phyloP scores from a whole-genome alignment of 148 eudicot genomes.

The Rhododendron griersonianum region DNA sequence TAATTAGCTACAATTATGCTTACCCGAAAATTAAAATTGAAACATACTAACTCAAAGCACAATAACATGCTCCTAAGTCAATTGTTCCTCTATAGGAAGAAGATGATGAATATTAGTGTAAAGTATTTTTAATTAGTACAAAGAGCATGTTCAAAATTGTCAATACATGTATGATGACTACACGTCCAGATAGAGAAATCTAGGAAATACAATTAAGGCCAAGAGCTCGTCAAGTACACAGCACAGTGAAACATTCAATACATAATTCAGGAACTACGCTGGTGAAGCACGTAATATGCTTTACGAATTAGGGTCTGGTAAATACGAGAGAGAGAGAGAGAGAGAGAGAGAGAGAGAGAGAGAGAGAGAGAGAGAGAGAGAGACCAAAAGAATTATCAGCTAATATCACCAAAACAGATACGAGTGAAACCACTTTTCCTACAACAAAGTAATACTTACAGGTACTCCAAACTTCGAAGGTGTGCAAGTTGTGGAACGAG shows the following conservation, averaged over 20 bases:
- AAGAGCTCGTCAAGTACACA: background rate
- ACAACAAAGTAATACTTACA: constrained; percentile 47
- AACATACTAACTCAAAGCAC: background rate
- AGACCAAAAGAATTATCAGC: background rate
- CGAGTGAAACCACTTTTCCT: background rate
- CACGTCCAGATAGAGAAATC: background rate
- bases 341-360: background rate
- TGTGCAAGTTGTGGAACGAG: constrained; percentile 76
- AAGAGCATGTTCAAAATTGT: background rate
- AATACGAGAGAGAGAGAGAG: background rate
- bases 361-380: no score
- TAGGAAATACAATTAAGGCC: background rate
- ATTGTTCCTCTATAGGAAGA: background rate
- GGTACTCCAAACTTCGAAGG: constrained; percentile 62
- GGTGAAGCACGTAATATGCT: background rate
- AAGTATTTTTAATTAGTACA: background rate
- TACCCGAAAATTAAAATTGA: background rate
- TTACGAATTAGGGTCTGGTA: background rate
- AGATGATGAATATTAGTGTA: no score
- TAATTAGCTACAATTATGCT: background rate
- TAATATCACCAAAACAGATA: background rate
- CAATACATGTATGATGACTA: background rate
- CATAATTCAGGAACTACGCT: background rate
- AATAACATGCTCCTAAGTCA: background rate
- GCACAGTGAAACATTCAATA: background rate